Percentiles rank a stretch among this genome's conserved stretches.
Evolutionary conservation across 2,329 filamentous ascomycete species (phyloP).

Genomic region (Monilinia fructigena): DNA sequence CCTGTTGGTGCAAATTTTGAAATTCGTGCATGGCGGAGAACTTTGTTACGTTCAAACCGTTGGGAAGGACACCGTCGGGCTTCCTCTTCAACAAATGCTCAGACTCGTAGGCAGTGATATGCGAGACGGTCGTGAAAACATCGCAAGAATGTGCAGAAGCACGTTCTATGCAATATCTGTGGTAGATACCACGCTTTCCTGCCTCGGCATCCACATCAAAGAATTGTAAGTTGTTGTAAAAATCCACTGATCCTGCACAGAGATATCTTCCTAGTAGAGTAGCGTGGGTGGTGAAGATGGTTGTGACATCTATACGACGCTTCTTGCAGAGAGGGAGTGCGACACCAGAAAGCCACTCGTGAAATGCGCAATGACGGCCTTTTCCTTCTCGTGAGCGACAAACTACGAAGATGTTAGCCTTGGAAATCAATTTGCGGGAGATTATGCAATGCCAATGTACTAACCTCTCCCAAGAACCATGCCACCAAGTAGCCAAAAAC

Average conservation of each 20-base stretch:
- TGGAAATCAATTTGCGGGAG: background rate
- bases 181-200: conserved; percentile 97
- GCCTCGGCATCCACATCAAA: conserved; percentile 97
- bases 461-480: conserved; percentile 96
- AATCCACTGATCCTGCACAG: conserved; percentile 95
- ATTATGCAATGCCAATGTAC: conserved; percentile 31
- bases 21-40: conserved; percentile 99
- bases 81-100: conserved; percentile 97
- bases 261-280: conserved; percentile 94
- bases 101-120: conserved; percentile 97
- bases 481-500: conserved; percentile 96
- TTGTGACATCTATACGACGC: conserved; percentile 92
- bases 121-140: conserved; percentile 97
- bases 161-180: conserved; percentile 96
- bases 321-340: conserved; percentile 89
- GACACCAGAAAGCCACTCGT: conserved; percentile 97
- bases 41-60: conserved; percentile 97
- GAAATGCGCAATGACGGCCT: conserved; percentile 96
- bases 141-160: conserved; percentile 88
- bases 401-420: conserved; percentile 56
- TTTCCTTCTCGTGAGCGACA: conserved; percentile 86
- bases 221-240: conserved; percentile 97
- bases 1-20: conserved; percentile 94
- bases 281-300: conserved; percentile 97
- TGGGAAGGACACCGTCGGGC: conserved; percentile 92